Base-by-base conservation (phyloP, 768 basidiomycete genomes). In the Gymnopilus dilepis region DNA sequence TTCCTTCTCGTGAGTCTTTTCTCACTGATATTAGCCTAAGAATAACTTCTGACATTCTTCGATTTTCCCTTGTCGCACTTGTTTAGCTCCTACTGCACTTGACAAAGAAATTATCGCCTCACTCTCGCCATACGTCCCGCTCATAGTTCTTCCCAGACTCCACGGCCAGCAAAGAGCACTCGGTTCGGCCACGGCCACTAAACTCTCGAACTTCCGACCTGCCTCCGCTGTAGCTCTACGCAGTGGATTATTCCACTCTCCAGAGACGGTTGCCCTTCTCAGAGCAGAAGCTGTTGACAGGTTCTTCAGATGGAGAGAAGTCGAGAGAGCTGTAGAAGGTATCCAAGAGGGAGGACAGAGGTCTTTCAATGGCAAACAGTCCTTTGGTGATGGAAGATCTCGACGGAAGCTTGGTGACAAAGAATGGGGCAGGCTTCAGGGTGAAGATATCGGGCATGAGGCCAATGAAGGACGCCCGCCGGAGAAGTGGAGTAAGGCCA, bases 261-360 rank as follows among this genome's bases (percentile, higher is more conserved):
- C 89, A 0, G 87, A 86, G 60, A 87, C 81, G 0, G 77, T 90
- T 11, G 76, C 80, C 1, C 69, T 78, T 1, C 76, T 91, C 30
- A 83, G 90, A 33, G 76, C 73, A 17, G 90, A 91, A 71, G 89
- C 88, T 0, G 80, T 85, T 0, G 87, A 90, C 59, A 82, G 90
- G 19, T 91, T 90, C 72, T 71, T 90, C 58, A 82, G 84, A 30
- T 91, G 90, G 90, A 78, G 88, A 31, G 90, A 90, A 69, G 83
- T 91, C 26, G 86, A 89, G 63, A 78, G 81, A 19, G 83, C 82
- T 11, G 82, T 84, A 6, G 78, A 80, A 60, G 74, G 74, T 34
- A 77, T 86, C 28, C 61, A 57, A 56, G 31, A 63, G 1, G 59
- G 41, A n/a, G 51, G 43, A 38, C 50, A 47, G 38, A 31, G 13